Conservation (phyloP, 805 yeast genomes). For the Jamesozyma lodderae region DNA sequence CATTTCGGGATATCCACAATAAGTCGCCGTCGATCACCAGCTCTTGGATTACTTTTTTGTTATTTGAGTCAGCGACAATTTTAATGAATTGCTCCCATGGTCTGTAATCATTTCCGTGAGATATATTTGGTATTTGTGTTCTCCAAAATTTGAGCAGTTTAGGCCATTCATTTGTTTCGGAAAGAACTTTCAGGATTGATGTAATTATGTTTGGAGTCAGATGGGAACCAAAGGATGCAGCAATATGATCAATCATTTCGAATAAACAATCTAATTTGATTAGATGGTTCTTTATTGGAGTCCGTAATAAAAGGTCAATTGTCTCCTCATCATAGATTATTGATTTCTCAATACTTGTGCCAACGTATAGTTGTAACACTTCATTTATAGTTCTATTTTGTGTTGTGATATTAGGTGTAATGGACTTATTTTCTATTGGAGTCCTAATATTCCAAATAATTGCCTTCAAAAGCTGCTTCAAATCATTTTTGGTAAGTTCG, state of each 20-base stretch:
- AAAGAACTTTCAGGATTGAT: constrained; percentile 14
- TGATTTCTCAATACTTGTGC: not conserved
- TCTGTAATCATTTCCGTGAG: constrained; percentile 15
- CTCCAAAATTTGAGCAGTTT: constrained; percentile 22
- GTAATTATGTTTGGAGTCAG: constrained; percentile 9
- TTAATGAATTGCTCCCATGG: constrained; percentile 23
- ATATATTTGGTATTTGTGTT: constrained; percentile 5
- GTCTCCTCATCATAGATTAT: constrained; percentile 14
- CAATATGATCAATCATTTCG: constrained; percentile 12
- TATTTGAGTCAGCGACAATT: constrained; percentile 12
- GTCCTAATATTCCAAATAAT: not conserved
- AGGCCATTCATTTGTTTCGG: constrained; percentile 16
- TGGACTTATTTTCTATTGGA: not conserved
- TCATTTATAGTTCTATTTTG: constrained; percentile 8
- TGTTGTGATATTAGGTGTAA: not conserved
- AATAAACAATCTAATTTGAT: constrained; percentile 12
- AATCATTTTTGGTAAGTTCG: constrained; percentile 12
- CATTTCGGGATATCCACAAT: constrained; percentile 19
- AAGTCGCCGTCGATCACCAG: constrained; percentile 18
- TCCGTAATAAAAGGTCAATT: constrained; percentile 13
- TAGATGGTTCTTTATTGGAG: constrained; percentile 11
- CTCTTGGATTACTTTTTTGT: constrained; percentile 10
- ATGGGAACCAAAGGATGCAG: not conserved
- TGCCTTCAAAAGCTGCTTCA: constrained; percentile 13
- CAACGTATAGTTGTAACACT: constrained; percentile 11